Percentiles rank a stretch among this genome's conserved stretches.
These are phyloP conservation scores for Paramecium biaurelia DNA, from an alignment of 73 alveolate species.

Conservation along the genomic window DNA sequence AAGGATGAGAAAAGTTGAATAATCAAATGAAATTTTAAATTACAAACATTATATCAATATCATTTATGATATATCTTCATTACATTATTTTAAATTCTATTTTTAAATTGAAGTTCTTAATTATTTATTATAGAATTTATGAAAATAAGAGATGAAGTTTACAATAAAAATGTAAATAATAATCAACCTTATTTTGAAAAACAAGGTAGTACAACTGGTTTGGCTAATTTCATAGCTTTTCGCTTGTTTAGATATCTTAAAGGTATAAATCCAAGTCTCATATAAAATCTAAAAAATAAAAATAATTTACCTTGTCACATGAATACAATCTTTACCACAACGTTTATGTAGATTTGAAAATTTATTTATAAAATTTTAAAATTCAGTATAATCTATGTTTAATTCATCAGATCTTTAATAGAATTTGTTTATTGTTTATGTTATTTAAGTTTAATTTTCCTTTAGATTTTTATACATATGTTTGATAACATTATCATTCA, in stretches of 20 bases:
- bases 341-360: neutral
- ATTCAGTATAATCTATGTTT: neutral
- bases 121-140: too few relatives aligned
- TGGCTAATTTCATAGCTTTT: neutral
- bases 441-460: neutral
- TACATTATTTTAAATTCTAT: too few relatives aligned
- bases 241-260: conserved; percentile 17
- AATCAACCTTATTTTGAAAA: neutral
- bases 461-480: neutral
- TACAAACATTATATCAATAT: too few relatives aligned
- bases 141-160: neutral
- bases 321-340: conserved; percentile 38
- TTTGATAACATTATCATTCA: neutral
- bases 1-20: too few relatives aligned
- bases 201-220: conserved; percentile 14
- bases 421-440: neutral
- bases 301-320: conserved; percentile 12
- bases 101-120: too few relatives aligned
- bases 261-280: conserved; percentile 35
- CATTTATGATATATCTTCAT: too few relatives aligned
- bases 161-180: neutral
- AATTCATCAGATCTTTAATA: neutral
- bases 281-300: neutral
- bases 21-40: too few relatives aligned
- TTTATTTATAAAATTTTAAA: neutral